Base-by-base conservation (phyloP, 139 green algal genomes). In the Mychonastes homosphaera region DNA sequence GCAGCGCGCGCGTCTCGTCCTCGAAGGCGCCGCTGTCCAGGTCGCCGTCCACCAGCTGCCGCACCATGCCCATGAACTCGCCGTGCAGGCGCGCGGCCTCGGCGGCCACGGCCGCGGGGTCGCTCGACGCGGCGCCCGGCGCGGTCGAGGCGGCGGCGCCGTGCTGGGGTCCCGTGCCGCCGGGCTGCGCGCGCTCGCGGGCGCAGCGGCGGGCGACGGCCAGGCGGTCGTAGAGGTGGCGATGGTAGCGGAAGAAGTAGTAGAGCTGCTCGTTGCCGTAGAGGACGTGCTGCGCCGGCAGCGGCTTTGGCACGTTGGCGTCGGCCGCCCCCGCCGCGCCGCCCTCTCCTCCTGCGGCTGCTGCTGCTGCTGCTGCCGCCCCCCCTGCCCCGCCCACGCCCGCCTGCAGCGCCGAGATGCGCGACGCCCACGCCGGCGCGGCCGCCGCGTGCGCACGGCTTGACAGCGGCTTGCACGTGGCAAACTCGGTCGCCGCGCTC, bases 221-320 rank as follows among this genome's bases (percentile, higher is more conserved):
- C 36, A 94, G 68, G 18, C 77, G 80, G 41, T 98, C 85, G 57
- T 90, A 97, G 30, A 98, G 77, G 58, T 83, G 76, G 23, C 82
- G 69, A 51, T 88, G 77, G n/a, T 61, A 73, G 8, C 90, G 77
- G 59, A 94, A 84, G 57, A 98, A 87, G 21, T 95, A 61, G 72
- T 94, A 99, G 49, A 96, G 81, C 54, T 68, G 57, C 53, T 98
- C 92, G 56, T 96, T 92, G 57, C 80, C 85, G 60, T 95, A 97
- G 29, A 87, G 68, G 58, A 81, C 48, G 13, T 70, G 67, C 24
- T 63, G 62, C n/a, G 61, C 59, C 1, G 21, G 28, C 15, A 40
- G 46, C 21, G 40, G 51, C 15, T n/a, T n/a, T n/a, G n/a, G n/a
- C n/a, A n/a, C n/a, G n/a, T n/a, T n/a, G n/a, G n/a, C n/a, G n/a